Evolutionary conservation across 2,329 filamentous ascomycete species (phyloP).

Genomic region (Stemphylium beticola): DNA sequence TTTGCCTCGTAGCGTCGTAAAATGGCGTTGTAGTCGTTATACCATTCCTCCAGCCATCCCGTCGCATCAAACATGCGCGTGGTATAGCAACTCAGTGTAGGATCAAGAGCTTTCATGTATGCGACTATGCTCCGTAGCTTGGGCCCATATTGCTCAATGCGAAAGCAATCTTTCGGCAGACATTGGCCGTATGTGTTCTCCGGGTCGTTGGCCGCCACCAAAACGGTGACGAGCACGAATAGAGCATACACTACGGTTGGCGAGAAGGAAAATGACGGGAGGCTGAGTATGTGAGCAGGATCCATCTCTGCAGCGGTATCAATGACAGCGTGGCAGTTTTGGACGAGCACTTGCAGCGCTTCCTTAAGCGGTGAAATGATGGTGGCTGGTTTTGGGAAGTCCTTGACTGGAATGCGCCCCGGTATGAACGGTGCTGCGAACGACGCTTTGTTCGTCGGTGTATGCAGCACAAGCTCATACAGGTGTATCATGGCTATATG

Average conservation of each 20-base stretch:
- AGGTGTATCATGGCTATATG: conserved; percentile 34
- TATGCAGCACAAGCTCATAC: conserved; percentile 32
- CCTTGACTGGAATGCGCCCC: conserved; percentile 31
- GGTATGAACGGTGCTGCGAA: conserved; percentile 37
- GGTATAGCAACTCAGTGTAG: conserved; percentile 33
- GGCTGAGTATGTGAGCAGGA: conserved; percentile 26
- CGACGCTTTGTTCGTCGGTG: conserved; percentile 34
- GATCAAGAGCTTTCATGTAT: conserved; percentile 26
- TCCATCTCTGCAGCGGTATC: conserved; percentile 31
- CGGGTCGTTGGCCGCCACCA: conserved; percentile 30
- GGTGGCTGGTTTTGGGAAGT: conserved; percentile 30
- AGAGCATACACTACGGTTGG: conserved; percentile 32
- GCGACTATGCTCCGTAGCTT: conserved; percentile 25
- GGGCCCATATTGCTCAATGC: conserved; percentile 27
- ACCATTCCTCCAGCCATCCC: conserved; percentile 36
- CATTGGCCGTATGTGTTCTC: conserved; percentile 33
- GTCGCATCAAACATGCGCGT: conserved; percentile 37
- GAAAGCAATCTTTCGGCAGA: conserved; percentile 23
- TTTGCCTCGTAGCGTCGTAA: conserved; percentile 30
- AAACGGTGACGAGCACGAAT: conserved; percentile 31
- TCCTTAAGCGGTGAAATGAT: conserved; percentile 24
- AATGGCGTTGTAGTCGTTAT: conserved; percentile 31
- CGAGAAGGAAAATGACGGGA: conserved; percentile 34
- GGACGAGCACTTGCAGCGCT: conserved; percentile 22
- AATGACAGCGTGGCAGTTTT: conserved; percentile 35